phyloP scores from a whole-genome alignment of 106 monocot genomes.

The Gastrodia elata region DNA sequence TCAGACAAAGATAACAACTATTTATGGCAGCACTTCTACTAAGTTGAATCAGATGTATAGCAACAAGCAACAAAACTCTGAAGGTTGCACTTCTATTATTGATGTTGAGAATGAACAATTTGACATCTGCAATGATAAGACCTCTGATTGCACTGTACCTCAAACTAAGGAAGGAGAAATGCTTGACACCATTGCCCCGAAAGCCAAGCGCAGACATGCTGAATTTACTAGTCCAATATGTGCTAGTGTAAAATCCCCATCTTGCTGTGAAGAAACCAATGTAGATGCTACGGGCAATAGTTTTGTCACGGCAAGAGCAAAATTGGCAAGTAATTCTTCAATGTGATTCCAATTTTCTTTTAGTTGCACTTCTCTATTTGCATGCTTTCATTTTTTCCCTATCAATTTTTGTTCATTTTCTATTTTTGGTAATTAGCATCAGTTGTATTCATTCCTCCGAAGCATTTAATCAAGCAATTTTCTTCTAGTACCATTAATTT shows the following conservation, averaged over 20 bases:
- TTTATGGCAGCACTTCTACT: conserved; percentile 31
- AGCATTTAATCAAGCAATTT: neutral
- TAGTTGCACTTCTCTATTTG: neutral
- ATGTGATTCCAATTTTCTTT: neutral
- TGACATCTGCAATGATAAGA: conserved; percentile 12
- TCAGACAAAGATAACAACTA: conserved; percentile 61
- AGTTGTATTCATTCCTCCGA: neutral
- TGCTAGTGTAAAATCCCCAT: conserved; percentile 45
- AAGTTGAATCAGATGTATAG: conserved; percentile 24
- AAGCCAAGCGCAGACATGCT: conserved; percentile 47
- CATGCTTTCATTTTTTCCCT: neutral
- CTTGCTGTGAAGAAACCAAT: conserved; percentile 45
- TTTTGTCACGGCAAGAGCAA: conserved; percentile 83
- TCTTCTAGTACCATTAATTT: neutral
- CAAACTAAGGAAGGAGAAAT: conserved; percentile 47
- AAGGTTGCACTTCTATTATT: conserved; percentile 15
- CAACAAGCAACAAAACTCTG: conserved; percentile 28
- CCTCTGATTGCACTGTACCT: neutral
- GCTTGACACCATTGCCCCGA: conserved; percentile 16
- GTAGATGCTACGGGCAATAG: conserved; percentile 29
- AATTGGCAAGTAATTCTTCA: conserved; percentile 49
- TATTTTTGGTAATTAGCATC: neutral
- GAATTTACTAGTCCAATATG: conserved; percentile 90
- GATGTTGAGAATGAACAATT: conserved; percentile 30
- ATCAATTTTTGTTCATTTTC: neutral